Percentiles rank a stretch among this genome's conserved stretches.
These are phyloP conservation scores for Globisporangium rhizosaccharum DNA, from an alignment of 352 stramenopile genomes.

Conservation along the genomic window DNA sequence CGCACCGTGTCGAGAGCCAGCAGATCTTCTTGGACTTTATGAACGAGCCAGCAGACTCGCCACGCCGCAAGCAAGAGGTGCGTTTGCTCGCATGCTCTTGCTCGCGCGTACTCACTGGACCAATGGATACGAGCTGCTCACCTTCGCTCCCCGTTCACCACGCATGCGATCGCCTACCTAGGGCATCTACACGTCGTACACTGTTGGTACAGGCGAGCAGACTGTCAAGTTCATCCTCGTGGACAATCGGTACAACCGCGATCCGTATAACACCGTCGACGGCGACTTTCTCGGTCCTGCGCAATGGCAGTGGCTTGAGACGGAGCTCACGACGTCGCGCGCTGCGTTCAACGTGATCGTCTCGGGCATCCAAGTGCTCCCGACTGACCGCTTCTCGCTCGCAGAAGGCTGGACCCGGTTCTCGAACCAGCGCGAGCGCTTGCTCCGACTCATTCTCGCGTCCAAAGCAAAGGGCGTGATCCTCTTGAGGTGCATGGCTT, in stretches of 20 bases:
- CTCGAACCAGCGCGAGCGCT: constrained; percentile 63
- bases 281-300: constrained; percentile 69
- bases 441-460: constrained; percentile 82
- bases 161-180: constrained; percentile 4
- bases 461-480: constrained; percentile 85
- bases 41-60: constrained; percentile 61
- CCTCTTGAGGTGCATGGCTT: constrained; percentile 57
- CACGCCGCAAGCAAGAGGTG: constrained; percentile 71
- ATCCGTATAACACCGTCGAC: constrained; percentile 52
- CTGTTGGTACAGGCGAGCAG: constrained; percentile 49
- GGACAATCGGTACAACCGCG: constrained; percentile 84
- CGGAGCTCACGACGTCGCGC: constrained; percentile 66
- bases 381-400: constrained; percentile 68
- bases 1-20: constrained; percentile 71
- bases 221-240: constrained; percentile 86
- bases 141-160: neutral
- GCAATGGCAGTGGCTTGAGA: constrained; percentile 86
- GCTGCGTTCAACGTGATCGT: constrained; percentile 93
- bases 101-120: neutral
- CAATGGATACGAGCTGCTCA: neutral
- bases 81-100: neutral
- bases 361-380: constrained; percentile 87
- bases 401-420: constrained; percentile 90
- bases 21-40: constrained; percentile 86
- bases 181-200: constrained; percentile 87